Base-by-base conservation (phyloP, 179 eudicot genomes). In the Heliamphora pulchella region DNA sequence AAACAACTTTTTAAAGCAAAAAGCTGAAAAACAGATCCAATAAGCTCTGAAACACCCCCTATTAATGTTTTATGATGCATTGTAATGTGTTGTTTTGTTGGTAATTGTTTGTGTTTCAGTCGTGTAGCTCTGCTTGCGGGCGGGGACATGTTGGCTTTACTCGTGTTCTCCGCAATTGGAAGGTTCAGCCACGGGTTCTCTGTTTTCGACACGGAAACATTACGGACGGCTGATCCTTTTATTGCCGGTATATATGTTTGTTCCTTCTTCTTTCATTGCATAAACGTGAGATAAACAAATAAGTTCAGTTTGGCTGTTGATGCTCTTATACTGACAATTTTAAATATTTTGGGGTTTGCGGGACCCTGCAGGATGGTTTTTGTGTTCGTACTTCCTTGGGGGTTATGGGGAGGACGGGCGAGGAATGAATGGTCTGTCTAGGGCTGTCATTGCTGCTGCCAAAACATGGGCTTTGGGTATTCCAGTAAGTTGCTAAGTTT, bases 311-410 rank as follows among this genome's bases (percentile, higher is more conserved):
- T 48, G 39, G 5, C 14, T 68, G 50, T 47, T 5, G 50, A 68
- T 68, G 50, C 9, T 17, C 48, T 44, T 69, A 44, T n/a, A n/a
- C 2, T 1, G n/a, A 18, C 15, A n/a, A 9, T 3, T 71, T 41
- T 48, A 17, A 71, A 17, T 8, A 50, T 71, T 71, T 7, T 53
- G 39, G 62, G 62, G 20, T 41, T 18, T 31, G 2, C 59, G 18
- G 71, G 20, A 51, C 20, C 67, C 18, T 66, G 86, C 84, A 96
- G 99, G 99, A 44, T 96, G 99, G 98, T 90, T 94, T 83, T 82
- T 94, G 78, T 83, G 98, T 83, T 97, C 99, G 41, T 94, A 96
- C 83, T 96, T 96, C 80, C 93, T 96, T 44, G 98, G 99, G 55
- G 99, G 99, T 47, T 96, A 84, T 65, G 81, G 90, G 51, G 93